phyloP scores from a whole-genome alignment of 768 basidiomycete genomes.

The Cubamyces lactineus region DNA sequence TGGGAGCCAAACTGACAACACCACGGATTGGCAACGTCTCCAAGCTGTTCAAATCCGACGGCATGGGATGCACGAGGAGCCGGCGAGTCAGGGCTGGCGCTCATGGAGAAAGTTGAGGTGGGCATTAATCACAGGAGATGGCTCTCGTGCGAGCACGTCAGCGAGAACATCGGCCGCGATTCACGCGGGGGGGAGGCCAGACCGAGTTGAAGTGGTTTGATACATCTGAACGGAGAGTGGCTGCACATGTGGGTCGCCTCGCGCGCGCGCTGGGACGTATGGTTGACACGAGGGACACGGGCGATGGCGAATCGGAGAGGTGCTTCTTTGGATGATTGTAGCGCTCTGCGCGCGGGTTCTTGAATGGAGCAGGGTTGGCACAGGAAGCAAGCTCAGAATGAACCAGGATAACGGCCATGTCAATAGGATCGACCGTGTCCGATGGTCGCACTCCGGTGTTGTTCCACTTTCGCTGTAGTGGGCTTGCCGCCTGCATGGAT shows the following conservation, averaged over 20 bases:
- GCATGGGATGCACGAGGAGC: too few relatives aligned
- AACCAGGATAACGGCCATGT: not conserved
- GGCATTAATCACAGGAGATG: not conserved
- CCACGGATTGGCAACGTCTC: too few relatives aligned
- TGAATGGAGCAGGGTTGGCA: not conserved
- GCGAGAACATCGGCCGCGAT: not conserved
- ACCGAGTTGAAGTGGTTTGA: not conserved
- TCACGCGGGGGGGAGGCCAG: not conserved
- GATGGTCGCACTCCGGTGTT: constrained; percentile 25
- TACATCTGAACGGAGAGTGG: not conserved
- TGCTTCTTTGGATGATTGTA: constrained; percentile 4
- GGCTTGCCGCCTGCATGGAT: not conserved
- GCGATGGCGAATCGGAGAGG: constrained; percentile 3
- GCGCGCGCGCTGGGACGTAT: too few relatives aligned
- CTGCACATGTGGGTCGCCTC: too few relatives aligned
- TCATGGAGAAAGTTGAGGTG: too few relatives aligned
- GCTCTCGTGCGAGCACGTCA: not conserved
- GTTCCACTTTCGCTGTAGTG: constrained; percentile 5
- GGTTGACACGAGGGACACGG: not conserved
- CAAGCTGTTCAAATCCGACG: too few relatives aligned
- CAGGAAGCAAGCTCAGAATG: not conserved
- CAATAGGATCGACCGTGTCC: constrained; percentile 8
- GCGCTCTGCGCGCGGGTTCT: not conserved
- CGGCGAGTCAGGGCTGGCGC: too few relatives aligned
- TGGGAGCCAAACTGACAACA: too few relatives aligned